Evolutionary conservation across 148 eudicot genomes (phyloP), one percentile per base, ranked within the genome.

Genomic region (Diospyros lotus): DNA sequence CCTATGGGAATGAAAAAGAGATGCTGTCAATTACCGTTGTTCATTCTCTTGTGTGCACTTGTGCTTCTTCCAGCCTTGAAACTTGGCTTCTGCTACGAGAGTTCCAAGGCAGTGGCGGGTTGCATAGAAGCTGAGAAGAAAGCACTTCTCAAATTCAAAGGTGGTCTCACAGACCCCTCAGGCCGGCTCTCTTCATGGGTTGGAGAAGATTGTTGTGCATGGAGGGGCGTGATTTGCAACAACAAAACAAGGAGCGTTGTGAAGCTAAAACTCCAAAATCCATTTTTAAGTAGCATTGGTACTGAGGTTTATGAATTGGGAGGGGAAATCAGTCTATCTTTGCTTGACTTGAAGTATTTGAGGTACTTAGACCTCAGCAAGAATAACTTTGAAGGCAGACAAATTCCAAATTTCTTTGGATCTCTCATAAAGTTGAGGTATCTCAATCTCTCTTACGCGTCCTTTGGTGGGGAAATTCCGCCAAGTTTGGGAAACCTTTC

Each of bases 191-290:
- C 71, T 6, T 65, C 71, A 1, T 75, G 77, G 77, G 39, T n/a
- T 9, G 78, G 72, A 0, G 65, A 43, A 12, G 52, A 75, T 42
- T 75, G 72, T 11, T 75, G 78, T 18, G 18, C 43, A 3, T 75
- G 78, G 78, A 56, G 55, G n/a, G 78, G 78, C n/a, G 53, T 75
- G 10, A 38, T 2, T 43, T 73, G 76, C 76, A 51, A 51, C 71
- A 66, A 42, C 44, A 67, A 0, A 38, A 64, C 14, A 4, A 41
- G 42, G 50, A 45, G 56, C 38, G 71, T 75, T 4, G 0, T 55
- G 44, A 17, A 64, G 71, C 69, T 75, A 53, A 38, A 75, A 2
- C 72, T 75, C 2, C 38, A 39, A 18, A 66, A 56, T 61, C 64
- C 55, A 66, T 28, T 44, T 28, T 64, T 64, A n/a, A n/a, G n/a